These are phyloP conservation scores for Rhodamnia argentea DNA, from an alignment of 345 rosid genomes.

Conservation along the genomic window DNA sequence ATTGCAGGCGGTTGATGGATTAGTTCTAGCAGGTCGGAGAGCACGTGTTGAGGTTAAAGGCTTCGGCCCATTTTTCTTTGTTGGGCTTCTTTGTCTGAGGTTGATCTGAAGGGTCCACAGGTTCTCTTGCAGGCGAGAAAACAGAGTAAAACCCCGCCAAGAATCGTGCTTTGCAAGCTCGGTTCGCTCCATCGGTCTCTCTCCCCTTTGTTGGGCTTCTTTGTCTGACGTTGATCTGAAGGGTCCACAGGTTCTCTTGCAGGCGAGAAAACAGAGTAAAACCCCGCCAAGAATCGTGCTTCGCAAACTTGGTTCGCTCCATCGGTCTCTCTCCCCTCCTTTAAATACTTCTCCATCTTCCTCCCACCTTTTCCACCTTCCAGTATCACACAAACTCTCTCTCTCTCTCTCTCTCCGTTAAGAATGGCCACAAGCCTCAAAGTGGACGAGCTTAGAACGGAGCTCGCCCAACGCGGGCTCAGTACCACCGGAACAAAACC, in stretches of 20 bases:
- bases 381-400: neutral
- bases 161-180: too few relatives aligned
- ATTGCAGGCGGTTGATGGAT: neutral
- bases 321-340: neutral
- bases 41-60: neutral
- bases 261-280: neutral
- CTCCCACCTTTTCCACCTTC: neutral
- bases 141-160: neutral
- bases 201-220: neutral
- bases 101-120: too few relatives aligned
- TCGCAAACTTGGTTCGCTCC: neutral
- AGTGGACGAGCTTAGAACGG: conserved; percentile 58
- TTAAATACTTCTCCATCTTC: neutral
- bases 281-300: neutral
- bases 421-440: conserved; percentile 47
- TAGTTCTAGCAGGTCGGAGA: neutral
- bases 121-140: neutral
- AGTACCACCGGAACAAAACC: conserved; percentile 49
- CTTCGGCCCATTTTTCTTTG: neutral
- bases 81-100: neutral
- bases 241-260: neutral
- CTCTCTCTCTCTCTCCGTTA: neutral
- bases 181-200: too few relatives aligned
- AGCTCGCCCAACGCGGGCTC: conserved; percentile 65
- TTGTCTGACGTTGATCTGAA: neutral